Conservation (phyloP, 257 asterid genomes). For the Ilex asprella region DNA sequence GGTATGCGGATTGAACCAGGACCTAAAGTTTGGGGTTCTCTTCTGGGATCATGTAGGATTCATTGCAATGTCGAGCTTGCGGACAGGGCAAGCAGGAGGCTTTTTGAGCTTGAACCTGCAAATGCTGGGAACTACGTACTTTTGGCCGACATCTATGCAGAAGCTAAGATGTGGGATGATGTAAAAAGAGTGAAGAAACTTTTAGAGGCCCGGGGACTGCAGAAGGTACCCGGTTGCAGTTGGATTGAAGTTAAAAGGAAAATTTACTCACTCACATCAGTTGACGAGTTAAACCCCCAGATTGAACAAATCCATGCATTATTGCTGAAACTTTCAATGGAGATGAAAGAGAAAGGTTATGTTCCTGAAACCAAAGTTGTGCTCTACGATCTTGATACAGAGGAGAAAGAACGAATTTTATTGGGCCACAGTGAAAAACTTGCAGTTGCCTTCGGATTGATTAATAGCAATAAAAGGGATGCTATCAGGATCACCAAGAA, state of each 20-base stretch:
- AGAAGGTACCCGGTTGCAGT: slow-evolving; percentile 77
- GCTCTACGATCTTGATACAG: slow-evolving; percentile 60
- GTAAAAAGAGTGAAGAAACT: slow-evolving; percentile 64
- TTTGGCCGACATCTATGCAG: slow-evolving; percentile 74
- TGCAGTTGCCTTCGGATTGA: slow-evolving; percentile 83
- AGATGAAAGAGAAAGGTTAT: slow-evolving; percentile 72
- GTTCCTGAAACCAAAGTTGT: slow-evolving; percentile 68
- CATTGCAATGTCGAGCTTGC: slow-evolving; percentile 76
- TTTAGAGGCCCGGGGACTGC: slow-evolving; percentile 61
- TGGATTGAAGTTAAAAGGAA: slow-evolving; percentile 73
- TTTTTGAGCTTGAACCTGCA: slow-evolving; percentile 78
- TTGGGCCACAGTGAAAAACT: slow-evolving; percentile 88
- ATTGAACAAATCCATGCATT: slow-evolving; percentile 71
- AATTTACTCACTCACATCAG: slow-evolving; percentile 43
- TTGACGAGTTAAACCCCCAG: slow-evolving; percentile 71
- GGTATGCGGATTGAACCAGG: slow-evolving; percentile 79
- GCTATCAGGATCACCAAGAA: slow-evolving; percentile 80
- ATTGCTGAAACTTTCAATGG: slow-evolving; percentile 44
- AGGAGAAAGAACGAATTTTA: slow-evolving; percentile 61
- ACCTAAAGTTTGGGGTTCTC: slow-evolving; percentile 80
- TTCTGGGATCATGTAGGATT: slow-evolving; percentile 82
- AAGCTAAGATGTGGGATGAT: slow-evolving; percentile 81
- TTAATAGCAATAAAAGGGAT: slow-evolving; percentile 64
- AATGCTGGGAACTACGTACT: slow-evolving; percentile 93
- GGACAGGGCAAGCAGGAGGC: slow-evolving; percentile 59